These are phyloP conservation scores for Stemphylium lycopersici DNA, from an alignment of 2,329 filamentous ascomycete species.

Conservation along the genomic window DNA sequence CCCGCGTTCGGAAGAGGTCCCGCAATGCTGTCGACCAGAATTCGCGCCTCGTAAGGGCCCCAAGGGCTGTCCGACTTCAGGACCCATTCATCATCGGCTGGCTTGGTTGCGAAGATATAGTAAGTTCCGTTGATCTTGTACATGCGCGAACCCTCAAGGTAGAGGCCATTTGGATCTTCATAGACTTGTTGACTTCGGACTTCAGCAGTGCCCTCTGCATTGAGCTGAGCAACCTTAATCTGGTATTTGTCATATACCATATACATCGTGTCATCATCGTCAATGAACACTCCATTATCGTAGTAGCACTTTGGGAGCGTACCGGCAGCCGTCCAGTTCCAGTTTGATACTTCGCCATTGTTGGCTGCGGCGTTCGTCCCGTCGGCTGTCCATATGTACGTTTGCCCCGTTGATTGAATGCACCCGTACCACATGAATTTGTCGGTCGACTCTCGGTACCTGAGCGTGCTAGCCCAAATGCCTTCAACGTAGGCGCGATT, in stretches of 20 bases:
- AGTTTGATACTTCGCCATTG: conserved; percentile 37
- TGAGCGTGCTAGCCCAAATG: conserved; percentile 62
- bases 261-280: conserved; percentile 65
- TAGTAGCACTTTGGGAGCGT: conserved; percentile 60
- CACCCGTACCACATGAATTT: conserved; percentile 66
- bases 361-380: conserved; percentile 48
- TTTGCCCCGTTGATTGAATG: conserved; percentile 54
- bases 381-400: conserved; percentile 61
- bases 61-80: conserved; percentile 58
- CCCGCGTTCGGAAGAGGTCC: conserved; percentile 56
- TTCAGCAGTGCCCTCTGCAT: conserved; percentile 55
- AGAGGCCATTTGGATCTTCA: conserved; percentile 42
- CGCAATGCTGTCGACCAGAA: conserved; percentile 52
- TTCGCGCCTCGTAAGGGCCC: conserved; percentile 59
- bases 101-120: conserved; percentile 60
- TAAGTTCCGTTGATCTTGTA: conserved; percentile 64
- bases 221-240: conserved; percentile 60
- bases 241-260: conserved; percentile 60
- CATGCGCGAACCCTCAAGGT: conserved; percentile 61
- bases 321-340: conserved; percentile 51
- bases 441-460: conserved; percentile 57
- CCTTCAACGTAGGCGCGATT: conserved; percentile 58
- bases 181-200: conserved; percentile 56
- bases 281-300: conserved; percentile 63
- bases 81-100: conserved; percentile 56